phyloP scores from a whole-genome alignment of 2,329 filamentous ascomycete genomes.

The Hypoxylon sp. region DNA sequence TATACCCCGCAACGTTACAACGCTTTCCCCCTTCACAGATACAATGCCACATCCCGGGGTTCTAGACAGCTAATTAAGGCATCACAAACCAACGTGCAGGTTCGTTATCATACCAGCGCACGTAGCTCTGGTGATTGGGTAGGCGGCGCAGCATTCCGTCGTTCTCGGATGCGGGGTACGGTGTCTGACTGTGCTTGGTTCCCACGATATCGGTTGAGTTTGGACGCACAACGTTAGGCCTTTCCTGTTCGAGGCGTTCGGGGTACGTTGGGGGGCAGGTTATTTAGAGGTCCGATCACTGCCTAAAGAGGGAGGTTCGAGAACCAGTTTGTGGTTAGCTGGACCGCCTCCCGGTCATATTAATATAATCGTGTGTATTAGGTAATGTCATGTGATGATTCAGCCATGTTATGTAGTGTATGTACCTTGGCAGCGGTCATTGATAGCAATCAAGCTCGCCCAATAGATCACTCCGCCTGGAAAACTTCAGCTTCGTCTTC shows the following conservation, averaged over 20 bases:
- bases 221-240: conserved; percentile 19
- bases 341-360: conserved; percentile 4
- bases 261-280: neutral
- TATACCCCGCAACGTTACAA: conserved; percentile 42
- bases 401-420: conserved; percentile 1
- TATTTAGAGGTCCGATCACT: conserved; percentile 31
- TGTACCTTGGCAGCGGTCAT: conserved; percentile 9
- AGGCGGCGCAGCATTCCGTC: conserved; percentile 32
- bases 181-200: conserved; percentile 21
- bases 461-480: conserved; percentile 6
- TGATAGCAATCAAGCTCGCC: conserved; percentile 8
- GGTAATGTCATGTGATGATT: conserved; percentile 20
- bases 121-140: conserved; percentile 36
- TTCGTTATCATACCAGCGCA: conserved; percentile 31
- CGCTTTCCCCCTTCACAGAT: conserved; percentile 21
- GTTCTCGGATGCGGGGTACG: conserved; percentile 44
- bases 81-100: conserved; percentile 20
- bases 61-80: conserved; percentile 20
- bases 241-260: conserved; percentile 20
- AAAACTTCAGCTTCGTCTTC: conserved; percentile 3
- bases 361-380: conserved; percentile 8
- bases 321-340: conserved; percentile 7
- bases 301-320: conserved; percentile 33
- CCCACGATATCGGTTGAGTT: conserved; percentile 32
- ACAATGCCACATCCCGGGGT: conserved; percentile 30